A percentile compares a stretch with the other conserved stretches of the same genome.
These are phyloP conservation scores for Hymenoscyphus linearis DNA, from an alignment of 2,329 filamentous ascomycete species.

Conservation along the genomic window DNA sequence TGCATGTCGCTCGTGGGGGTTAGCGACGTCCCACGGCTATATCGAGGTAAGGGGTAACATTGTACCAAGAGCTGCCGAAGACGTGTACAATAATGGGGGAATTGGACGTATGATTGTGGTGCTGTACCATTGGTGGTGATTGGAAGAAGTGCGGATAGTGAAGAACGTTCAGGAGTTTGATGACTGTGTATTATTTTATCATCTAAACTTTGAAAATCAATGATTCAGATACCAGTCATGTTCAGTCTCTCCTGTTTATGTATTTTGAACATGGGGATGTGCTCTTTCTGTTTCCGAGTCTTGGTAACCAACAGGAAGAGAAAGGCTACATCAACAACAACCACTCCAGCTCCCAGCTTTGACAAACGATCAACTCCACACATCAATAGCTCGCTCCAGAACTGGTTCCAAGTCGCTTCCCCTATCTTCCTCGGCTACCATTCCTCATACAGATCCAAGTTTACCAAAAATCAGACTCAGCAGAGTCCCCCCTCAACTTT, in stretches of 20 bases:
- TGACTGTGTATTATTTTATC: not conserved
- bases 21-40: not conserved
- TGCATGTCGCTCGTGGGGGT: constrained; percentile 7
- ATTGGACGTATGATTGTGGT: not conserved
- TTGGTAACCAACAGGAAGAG: not conserved
- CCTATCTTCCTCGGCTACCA: not conserved
- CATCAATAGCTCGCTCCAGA: not conserved
- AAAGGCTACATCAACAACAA: not conserved
- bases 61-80: not conserved
- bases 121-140: not conserved
- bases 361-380: not conserved
- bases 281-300: not conserved
- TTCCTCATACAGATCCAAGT: not conserved
- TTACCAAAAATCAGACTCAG: not conserved
- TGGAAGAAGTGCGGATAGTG: not conserved
- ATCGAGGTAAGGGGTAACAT: not conserved
- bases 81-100: not conserved
- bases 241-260: not conserved
- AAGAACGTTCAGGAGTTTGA: not conserved
- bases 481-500: not conserved
- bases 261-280: not conserved
- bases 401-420: not conserved
- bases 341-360: not conserved
- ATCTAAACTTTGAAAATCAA: not conserved
- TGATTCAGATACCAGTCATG: not conserved